Evolutionary conservation across 2,329 filamentous ascomycete genomes (phyloP).

Genomic region (Penicillium janthinellum): DNA sequence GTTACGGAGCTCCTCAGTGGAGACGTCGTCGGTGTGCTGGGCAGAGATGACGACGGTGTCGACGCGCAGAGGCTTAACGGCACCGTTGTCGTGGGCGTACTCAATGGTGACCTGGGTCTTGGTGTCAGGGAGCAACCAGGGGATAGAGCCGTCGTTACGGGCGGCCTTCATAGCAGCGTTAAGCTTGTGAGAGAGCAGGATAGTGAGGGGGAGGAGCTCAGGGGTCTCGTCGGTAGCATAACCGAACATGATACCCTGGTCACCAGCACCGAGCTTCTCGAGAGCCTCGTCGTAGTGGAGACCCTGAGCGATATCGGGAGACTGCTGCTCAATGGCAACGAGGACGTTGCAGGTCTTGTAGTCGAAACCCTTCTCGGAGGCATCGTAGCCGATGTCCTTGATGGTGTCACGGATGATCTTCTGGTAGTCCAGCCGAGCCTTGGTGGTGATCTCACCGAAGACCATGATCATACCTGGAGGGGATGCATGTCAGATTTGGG

Average conservation of each 20-base stretch:
- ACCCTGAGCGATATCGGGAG: constrained; percentile 97
- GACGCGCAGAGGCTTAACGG: constrained; percentile 86
- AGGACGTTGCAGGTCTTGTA: constrained; percentile 99
- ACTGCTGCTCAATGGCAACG: constrained; percentile 99
- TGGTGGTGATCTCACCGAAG: constrained; percentile 98
- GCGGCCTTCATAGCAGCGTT: constrained; percentile 92
- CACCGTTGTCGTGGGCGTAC: constrained; percentile 93
- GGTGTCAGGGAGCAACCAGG: constrained; percentile 97
- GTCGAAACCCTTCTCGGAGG: constrained; percentile 97
- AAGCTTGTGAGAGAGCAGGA: constrained; percentile 93
- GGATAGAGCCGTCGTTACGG: constrained; percentile 80
- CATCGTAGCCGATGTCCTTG: constrained; percentile 98
- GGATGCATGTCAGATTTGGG: constrained; percentile 16
- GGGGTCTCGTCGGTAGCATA: constrained; percentile 99
- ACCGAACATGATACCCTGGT: constrained; percentile 99
- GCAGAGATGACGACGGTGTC: constrained; percentile 97
- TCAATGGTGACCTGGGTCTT: constrained; percentile 99
- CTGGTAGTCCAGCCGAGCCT: constrained; percentile 95
- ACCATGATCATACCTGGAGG: constrained; percentile 82
- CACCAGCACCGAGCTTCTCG: constrained; percentile 96
- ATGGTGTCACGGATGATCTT: constrained; percentile 91
- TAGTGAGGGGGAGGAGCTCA: constrained; percentile 91
- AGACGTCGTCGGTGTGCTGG: constrained; percentile 86
- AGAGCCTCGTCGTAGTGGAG: constrained; percentile 97
- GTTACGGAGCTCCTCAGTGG: constrained; percentile 88